A percentile compares a stretch with the other conserved stretches of the same genome.
Conservation (phyloP, 2,329 filamentous ascomycete genomes). For the Paraphoma chrysanthemicola region DNA sequence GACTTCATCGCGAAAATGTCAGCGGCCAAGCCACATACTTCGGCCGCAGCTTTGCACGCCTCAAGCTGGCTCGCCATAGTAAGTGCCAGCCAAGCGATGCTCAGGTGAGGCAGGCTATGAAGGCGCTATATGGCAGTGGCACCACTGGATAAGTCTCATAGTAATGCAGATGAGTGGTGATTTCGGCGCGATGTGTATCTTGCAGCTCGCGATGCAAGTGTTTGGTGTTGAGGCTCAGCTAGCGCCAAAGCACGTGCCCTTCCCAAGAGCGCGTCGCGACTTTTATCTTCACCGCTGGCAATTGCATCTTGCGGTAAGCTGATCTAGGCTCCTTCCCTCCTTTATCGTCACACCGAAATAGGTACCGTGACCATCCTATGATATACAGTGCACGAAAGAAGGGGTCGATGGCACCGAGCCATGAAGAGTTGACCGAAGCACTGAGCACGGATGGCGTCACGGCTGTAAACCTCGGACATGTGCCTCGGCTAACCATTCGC, state of each 20-base stretch:
- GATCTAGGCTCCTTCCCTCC: not conserved
- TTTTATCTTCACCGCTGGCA: not conserved
- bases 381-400: not conserved
- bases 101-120: not conserved
- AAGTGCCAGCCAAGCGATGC: not conserved
- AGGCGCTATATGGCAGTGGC: not conserved
- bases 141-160: not conserved
- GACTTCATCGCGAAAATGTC: not conserved
- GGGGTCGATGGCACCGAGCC: not conserved
- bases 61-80: constrained; percentile 39
- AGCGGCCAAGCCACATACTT: constrained; percentile 32
- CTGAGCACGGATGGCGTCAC: constrained; percentile 13
- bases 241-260: constrained; percentile 16
- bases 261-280: not conserved
- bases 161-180: not conserved
- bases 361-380: not conserved
- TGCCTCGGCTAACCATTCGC: constrained; percentile 45
- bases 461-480: constrained; percentile 38
- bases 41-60: constrained; percentile 40
- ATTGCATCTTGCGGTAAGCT: constrained; percentile 18
- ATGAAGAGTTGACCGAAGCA: constrained; percentile 19
- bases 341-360: not conserved
- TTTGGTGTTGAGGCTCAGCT: constrained; percentile 10
- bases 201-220: not conserved
- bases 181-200: not conserved